These are phyloP conservation scores for Stentor roeselii DNA, from an alignment of 73 alveolate genomes.

Conservation along the genomic window DNA sequence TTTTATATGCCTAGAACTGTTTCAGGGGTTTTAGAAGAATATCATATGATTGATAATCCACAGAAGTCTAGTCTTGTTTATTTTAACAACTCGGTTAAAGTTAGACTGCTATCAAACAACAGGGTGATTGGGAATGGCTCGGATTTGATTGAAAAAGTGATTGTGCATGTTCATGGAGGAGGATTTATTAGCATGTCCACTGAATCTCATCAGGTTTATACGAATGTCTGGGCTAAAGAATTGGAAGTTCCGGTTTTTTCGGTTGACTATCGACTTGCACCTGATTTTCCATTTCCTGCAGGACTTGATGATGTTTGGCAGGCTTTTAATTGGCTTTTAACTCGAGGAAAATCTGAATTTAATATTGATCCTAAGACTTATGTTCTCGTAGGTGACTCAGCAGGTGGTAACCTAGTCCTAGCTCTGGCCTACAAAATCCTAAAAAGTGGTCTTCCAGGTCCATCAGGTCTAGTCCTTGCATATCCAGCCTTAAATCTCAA, in stretches of 20 bases:
- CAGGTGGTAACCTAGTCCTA: conserved; percentile 95
- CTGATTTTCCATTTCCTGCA: conserved; percentile 78
- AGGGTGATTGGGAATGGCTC: background rate
- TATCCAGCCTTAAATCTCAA: conserved; percentile 79
- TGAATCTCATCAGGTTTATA: conserved; percentile 73
- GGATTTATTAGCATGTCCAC: conserved; percentile 93
- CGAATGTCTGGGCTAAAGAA: conserved; percentile 82
- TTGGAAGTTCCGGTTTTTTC: conserved; percentile 78
- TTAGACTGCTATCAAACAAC: background rate
- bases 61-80: background rate
- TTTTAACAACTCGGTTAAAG: background rate
- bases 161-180: conserved; percentile 95
- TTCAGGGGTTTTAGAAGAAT: background rate
- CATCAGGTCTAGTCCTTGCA: conserved; percentile 71
- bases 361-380: conserved; percentile 70
- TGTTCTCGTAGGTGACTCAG: conserved; percentile 95
- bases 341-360: conserved; percentile 61
- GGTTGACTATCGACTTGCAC: conserved; percentile 93
- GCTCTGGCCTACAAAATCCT: conserved; percentile 62
- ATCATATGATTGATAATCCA: background rate
- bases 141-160: conserved; percentile 15
- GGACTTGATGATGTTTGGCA: conserved; percentile 92
- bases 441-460: conserved; percentile 63
- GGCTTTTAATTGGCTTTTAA: conserved; percentile 74
- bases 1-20: conserved; percentile 33